phyloP scores from a whole-genome alignment of 352 stramenopile species.

The Pythium aquatile region DNA sequence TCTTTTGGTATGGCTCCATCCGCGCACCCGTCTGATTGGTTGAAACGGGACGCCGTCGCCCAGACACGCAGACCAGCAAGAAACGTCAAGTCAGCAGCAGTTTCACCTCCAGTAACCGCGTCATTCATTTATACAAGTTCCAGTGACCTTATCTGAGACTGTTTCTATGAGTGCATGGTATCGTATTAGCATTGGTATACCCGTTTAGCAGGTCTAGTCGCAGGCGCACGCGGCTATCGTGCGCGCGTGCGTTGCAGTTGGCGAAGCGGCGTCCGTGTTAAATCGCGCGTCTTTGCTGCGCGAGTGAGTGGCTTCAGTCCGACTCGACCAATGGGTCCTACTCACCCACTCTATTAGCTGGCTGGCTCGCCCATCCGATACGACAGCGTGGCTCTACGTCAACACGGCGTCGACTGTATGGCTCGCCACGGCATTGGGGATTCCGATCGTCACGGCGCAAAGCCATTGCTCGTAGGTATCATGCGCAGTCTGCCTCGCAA shows the following conservation, averaged over 20 bases:
- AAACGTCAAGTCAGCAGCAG: not conserved
- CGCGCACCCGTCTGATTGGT: not conserved
- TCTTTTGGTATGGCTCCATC: not conserved
- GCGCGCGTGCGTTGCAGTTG: not conserved
- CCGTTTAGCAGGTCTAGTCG: not conserved
- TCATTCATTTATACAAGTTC: not conserved
- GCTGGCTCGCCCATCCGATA: no score
- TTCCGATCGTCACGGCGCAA: not conserved
- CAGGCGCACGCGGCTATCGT: not conserved
- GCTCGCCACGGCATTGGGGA: not conserved
- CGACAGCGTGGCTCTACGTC: no score
- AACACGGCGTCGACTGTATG: no score
- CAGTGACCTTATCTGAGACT: no score
- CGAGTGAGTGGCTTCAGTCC: conserved; percentile 4
- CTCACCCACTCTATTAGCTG: no score
- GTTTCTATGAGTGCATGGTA: no score
- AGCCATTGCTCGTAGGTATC: not conserved
- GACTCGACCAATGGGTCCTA: not conserved
- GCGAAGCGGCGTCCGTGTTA: conserved; percentile 1
- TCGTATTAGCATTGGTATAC: not conserved
- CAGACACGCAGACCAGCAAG: conserved; percentile 1
- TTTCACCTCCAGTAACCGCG: not conserved
- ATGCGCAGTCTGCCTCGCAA: not conserved
- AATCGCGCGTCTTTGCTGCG: conserved; percentile 5
- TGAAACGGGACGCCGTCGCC: not conserved